Base-by-base conservation (phyloP, 257 asterid species). In the Ehretia macrophylla region DNA sequence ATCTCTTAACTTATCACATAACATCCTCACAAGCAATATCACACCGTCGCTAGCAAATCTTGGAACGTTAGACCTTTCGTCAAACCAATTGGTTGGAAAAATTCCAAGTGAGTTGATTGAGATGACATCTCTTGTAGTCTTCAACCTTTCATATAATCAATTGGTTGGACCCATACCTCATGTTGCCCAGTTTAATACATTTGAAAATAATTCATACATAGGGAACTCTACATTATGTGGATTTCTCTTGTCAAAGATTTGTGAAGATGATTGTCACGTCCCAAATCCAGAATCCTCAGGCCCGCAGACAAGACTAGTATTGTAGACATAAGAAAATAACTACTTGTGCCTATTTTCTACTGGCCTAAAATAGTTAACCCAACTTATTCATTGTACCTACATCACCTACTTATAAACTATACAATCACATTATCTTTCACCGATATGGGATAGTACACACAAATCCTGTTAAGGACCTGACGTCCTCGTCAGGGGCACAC, bases 101-200 rank as follows among this genome's bases (percentile, higher is more conserved):
- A 73, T 77, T 42, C 79, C 79, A 0, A 3, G 4, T 50, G 44
- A 74, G 8, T 59, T 78, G 8, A 17, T 55, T 8, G 37, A 20
- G 8, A 17, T 74, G 32, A 67, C 68, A 6, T 64, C 37, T 58
- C 61, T 77, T 8, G 17, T 70, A 0, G 14, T 47, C 35, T 6
- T 32, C 57, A 22, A 27, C 35, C 35, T 65, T 44, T 65, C 70
- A n/a, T 32, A 38, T 40, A 65, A 65, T 39, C 59, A 58, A 18
- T 42, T 65, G 14, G 20, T 19, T 1, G 70, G 61, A 53, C 55
- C 56, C 35, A 27, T 27, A 27, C 35, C 35, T 27, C 35, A 27
- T 6, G 64, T 58, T 20, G 49, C 21, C 16, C 70, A 66, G 20
- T 17, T 66, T 42, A 20, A 27, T 27, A 27, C 70, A 14, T 56